phyloP scores from a whole-genome alignment of 306 rosid species.

The Cucurbita moschata region DNA sequence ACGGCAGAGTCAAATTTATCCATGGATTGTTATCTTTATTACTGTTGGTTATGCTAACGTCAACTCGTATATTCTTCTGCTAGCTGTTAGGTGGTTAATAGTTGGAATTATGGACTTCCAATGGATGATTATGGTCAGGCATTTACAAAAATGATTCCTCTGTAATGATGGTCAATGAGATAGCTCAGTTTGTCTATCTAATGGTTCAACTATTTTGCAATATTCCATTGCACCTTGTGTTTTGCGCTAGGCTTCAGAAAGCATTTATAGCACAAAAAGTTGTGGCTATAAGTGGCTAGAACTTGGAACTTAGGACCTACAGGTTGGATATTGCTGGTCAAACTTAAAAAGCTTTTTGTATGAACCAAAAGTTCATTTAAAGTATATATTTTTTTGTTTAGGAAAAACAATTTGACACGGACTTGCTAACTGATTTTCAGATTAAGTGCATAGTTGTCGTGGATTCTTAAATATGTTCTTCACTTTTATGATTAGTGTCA shows the following conservation, averaged over 20 bases:
- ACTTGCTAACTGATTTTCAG: neutral
- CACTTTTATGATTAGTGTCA: neutral
- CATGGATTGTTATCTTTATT: too few species aligned
- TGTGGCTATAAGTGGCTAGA: neutral
- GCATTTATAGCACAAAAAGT: neutral
- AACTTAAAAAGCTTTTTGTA: neutral
- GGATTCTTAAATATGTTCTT: neutral
- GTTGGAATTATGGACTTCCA: neutral
- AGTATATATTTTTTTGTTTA: neutral
- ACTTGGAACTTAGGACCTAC: neutral
- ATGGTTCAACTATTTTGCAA: neutral
- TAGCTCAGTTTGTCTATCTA: neutral
- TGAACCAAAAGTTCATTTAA: neutral
- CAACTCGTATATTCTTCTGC: neutral
- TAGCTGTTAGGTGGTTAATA: neutral
- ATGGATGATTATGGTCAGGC: neutral
- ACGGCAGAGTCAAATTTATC: too few species aligned
- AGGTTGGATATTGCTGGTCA: neutral
- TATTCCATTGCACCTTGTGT: neutral
- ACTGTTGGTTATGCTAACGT: neutral
- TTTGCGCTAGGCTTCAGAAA: neutral
- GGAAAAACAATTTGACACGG: neutral
- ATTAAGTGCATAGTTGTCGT: neutral
- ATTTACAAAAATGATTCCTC: neutral
- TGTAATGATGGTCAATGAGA: neutral